These are phyloP conservation scores for Neckera pumila DNA, from an alignment of 225 moss, liverwort and hornwort species.

Conservation along the genomic window DNA sequence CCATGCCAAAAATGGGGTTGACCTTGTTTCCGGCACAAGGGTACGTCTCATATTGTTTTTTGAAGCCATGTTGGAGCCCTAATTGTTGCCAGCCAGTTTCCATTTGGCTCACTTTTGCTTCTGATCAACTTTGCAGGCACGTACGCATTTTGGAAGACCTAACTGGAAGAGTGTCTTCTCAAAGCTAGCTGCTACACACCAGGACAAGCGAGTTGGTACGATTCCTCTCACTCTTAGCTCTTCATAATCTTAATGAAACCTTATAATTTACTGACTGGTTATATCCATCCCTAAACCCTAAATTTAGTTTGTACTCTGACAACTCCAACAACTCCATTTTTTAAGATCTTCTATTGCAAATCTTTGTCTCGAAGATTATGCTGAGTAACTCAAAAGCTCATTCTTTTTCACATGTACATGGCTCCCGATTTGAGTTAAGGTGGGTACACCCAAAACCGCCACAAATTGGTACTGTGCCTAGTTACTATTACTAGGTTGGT, in stretches of 20 bases:
- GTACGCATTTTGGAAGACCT: slow-evolving; percentile 95
- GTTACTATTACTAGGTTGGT: no score
- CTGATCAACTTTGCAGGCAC: slow-evolving; percentile 36
- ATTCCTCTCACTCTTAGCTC: not conserved
- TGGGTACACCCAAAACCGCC: no score
- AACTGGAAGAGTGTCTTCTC: slow-evolving; percentile 99
- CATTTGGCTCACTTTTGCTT: not conserved
- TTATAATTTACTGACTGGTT: not conserved
- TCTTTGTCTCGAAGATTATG: not conserved
- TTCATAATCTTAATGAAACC: not conserved
- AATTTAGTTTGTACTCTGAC: not conserved
- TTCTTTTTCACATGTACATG: no score
- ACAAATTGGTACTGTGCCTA: no score
- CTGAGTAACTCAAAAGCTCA: not conserved
- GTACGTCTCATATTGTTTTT: slow-evolving; percentile 6
- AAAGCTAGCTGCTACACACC: slow-evolving; percentile 67
- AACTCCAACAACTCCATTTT: not conserved
- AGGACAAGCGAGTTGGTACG: slow-evolving; percentile 77
- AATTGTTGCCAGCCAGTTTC: not conserved
- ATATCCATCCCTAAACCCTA: not conserved
- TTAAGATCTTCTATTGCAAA: not conserved
- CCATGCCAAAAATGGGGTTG: slow-evolving; percentile 90
- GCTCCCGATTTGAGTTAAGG: not conserved
- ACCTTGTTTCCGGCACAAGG: slow-evolving; percentile 94
- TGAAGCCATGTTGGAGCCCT: not conserved